Conservation (phyloP, 441 rosid species). For the Mallotus japonicus region DNA sequence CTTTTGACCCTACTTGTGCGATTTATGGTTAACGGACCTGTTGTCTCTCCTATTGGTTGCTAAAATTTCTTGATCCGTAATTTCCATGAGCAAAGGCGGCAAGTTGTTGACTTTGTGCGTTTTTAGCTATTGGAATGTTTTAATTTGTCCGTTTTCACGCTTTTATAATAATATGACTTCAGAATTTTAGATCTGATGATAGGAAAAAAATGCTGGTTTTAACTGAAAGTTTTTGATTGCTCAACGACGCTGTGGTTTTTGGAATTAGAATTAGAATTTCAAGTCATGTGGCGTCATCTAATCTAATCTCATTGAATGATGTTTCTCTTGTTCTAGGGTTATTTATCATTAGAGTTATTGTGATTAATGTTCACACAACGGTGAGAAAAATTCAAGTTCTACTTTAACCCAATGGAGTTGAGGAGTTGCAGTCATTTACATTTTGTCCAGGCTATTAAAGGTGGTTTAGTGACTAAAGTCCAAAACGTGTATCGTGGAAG, state of each 20-base stretch:
- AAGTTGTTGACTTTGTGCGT: no score
- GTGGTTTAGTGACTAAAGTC: conserved; percentile 27
- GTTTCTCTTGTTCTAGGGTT: background rate
- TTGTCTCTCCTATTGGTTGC: background rate
- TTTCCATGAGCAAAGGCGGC: no score
- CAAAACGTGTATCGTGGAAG: conserved; percentile 38
- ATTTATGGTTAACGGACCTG: background rate
- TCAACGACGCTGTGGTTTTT: background rate
- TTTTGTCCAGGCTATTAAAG: conserved; percentile 39
- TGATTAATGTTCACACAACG: background rate
- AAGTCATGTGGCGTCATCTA: background rate
- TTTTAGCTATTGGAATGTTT: no score
- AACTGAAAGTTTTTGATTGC: background rate
- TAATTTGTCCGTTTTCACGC: background rate
- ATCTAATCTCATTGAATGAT: background rate
- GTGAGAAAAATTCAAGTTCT: background rate
- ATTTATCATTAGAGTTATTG: background rate
- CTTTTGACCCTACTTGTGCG: background rate
- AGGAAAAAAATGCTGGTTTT: background rate
- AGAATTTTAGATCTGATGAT: background rate
- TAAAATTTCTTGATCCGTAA: background rate
- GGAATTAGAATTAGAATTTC: background rate
- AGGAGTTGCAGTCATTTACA: conserved; percentile 43
- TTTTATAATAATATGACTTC: background rate
- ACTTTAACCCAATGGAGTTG: conserved; percentile 40